Evolutionary conservation across 176 grass and related monocot species (phyloP).

Genomic region (maize (Zea mays)): Zm-B73-REFERENCE-NAM-5.0 NC_050104.1:149368001-149368500

Average conservation of each 20-base stretch:
- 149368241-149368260: constrained; percentile 11
- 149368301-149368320: constrained; percentile 18
- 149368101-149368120: constrained; percentile 71
- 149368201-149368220: background rate
- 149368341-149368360: constrained; percentile 14
- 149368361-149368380: background rate
- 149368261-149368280: background rate
- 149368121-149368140: constrained; percentile 49
- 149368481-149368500: constrained; percentile 6
- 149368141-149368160: constrained; percentile 17
- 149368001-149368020: background rate
- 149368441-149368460: background rate
- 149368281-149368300: background rate
- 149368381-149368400: background rate
- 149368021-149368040: constrained; percentile 78
- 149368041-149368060: constrained; percentile 89
- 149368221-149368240: constrained; percentile 26
- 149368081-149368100: constrained; percentile 62
- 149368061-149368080: constrained; percentile 89
- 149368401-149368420: too few relatives aligned
- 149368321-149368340: constrained; percentile 6
- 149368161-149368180: constrained; percentile 20
- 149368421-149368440: too few relatives aligned
- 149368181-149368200: constrained; percentile 5
- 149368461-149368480: background rate